phyloP scores from a whole-genome alignment of 1,284 basidiomycete genomes.

The Microbotryomycetes sp. region DNA sequence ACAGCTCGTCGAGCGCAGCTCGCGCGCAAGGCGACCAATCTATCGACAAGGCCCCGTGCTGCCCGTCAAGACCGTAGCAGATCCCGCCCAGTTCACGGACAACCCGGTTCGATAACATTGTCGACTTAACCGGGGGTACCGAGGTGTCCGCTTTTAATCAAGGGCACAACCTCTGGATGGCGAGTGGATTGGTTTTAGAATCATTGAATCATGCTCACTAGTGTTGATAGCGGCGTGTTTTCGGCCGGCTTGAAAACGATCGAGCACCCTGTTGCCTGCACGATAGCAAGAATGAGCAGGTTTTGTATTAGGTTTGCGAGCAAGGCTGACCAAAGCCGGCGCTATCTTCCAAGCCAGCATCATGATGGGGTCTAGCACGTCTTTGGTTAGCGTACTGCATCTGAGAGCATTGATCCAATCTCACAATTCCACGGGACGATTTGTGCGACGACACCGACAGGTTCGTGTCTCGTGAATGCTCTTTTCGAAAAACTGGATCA shows the following conservation, averaged over 20 bases:
- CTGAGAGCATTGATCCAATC: constrained; percentile 1
- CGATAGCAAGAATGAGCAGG: background rate
- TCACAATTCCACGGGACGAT: constrained; percentile 36
- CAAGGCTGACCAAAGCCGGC: constrained; percentile 28
- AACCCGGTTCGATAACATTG: too few relatives aligned
- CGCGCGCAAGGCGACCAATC: too few relatives aligned
- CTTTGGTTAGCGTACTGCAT: background rate
- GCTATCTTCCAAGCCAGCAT: constrained; percentile 38
- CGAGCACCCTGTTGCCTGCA: constrained; percentile 33
- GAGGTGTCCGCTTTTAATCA: too few relatives aligned
- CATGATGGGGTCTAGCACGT: constrained; percentile 5
- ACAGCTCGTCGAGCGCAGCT: too few relatives aligned
- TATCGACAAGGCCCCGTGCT: too few relatives aligned
- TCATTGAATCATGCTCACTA: background rate
- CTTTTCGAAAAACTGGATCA: constrained; percentile 39
- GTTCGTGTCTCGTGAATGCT: constrained; percentile 38
- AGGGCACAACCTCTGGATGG: too few relatives aligned
- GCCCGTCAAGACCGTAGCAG: too few relatives aligned
- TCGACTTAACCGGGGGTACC: too few relatives aligned
- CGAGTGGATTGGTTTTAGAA: background rate
- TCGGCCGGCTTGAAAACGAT: constrained; percentile 39
- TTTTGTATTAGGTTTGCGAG: background rate
- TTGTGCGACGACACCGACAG: constrained; percentile 38
- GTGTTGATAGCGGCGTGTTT: constrained; percentile 33
- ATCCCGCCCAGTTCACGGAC: too few relatives aligned